Base-by-base conservation (phyloP, 1,284 basidiomycete species). In the Ceratobasidium sp. region DNA sequence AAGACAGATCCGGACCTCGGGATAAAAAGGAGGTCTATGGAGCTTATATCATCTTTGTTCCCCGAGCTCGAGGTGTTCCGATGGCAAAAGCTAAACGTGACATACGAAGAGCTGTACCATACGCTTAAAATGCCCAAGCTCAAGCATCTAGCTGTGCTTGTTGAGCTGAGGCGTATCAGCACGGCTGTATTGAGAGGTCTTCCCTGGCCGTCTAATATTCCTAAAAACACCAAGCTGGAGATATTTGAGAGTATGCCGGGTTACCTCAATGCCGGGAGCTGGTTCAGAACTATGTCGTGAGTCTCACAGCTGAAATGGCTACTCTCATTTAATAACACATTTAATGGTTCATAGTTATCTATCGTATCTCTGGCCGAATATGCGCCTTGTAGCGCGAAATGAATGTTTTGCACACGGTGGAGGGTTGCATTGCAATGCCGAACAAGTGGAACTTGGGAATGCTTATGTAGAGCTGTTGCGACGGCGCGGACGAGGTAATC, bases 241-340 rank as follows among this genome's bases (percentile, higher is more conserved):
- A 62, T 6, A 20, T 20, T 62, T 3, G 38, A 20, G n/a, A 62
- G 38, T 20, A 42, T 10, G 20, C 42, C 42, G n/a, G 42, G 13
- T n/a, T 62, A 40, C 20, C 42, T 12, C 33, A 42, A 12, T 23
- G 2, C 33, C 0, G 59, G 59, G 12, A 38, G 15, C 6, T 62
- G 59, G 59, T 62, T 62, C 38, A 62, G 59, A 38, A n/a, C 38
- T 23, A 17, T 38, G 1, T 13, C 59, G 59, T 62, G 59, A 62
- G 59, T 62, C 10, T 33, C 3, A 9, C 7, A 15, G 59, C 33
- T 2, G 3, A 20, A 40, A n/a, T 2, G 13, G 17, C 42, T 23
- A 2, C 33, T 7, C 26, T 26, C 13, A 59, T 28, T 12, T 59
- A 7, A n/a, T 33, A 2, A 42, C 12, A 5, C 17, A 33, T 62